Evolutionary conservation across 495 filamentous ascomycete species (phyloP).

Genomic region (Neohortaea acidophila): DNA sequence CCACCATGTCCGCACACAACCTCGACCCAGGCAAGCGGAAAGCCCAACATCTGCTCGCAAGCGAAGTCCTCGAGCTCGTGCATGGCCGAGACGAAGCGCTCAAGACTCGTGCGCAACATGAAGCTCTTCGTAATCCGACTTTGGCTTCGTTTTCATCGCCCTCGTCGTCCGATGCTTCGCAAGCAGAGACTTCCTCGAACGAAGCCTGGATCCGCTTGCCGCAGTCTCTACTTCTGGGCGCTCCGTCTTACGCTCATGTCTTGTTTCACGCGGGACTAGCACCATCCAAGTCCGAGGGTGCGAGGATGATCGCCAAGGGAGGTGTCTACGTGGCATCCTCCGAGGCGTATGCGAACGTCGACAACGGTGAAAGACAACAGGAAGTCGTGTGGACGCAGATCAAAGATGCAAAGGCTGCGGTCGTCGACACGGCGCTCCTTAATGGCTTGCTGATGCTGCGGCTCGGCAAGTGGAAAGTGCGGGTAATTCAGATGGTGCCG

Average conservation of each 20-base stretch:
- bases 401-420: not conserved
- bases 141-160: not conserved
- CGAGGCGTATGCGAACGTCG: too few species aligned
- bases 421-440: slow-evolving; percentile 39
- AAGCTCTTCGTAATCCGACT: slow-evolving; percentile 6
- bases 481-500: slow-evolving; percentile 52
- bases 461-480: slow-evolving; percentile 66
- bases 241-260: slow-evolving; percentile 10
- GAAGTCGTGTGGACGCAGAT: slow-evolving; percentile 29
- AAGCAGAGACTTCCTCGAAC: not conserved
- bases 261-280: slow-evolving; percentile 16
- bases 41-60: slow-evolving; percentile 69
- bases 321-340: slow-evolving; percentile 17
- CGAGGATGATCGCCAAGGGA: slow-evolving; percentile 9
- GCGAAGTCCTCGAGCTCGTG: slow-evolving; percentile 61
- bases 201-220: slow-evolving; percentile 5
- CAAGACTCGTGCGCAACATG: slow-evolving; percentile 9
- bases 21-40: slow-evolving; percentile 49
- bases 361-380: slow-evolving; percentile 22
- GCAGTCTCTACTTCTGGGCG: slow-evolving; percentile 8
- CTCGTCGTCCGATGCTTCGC: not conserved
- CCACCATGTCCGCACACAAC: slow-evolving; percentile 50
- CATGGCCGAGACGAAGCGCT: slow-evolving; percentile 49
- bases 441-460: slow-evolving; percentile 53
- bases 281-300: slow-evolving; percentile 8